Conservation (phyloP, 208 protist genomes). For the Leishmania aethiopica region DNA sequence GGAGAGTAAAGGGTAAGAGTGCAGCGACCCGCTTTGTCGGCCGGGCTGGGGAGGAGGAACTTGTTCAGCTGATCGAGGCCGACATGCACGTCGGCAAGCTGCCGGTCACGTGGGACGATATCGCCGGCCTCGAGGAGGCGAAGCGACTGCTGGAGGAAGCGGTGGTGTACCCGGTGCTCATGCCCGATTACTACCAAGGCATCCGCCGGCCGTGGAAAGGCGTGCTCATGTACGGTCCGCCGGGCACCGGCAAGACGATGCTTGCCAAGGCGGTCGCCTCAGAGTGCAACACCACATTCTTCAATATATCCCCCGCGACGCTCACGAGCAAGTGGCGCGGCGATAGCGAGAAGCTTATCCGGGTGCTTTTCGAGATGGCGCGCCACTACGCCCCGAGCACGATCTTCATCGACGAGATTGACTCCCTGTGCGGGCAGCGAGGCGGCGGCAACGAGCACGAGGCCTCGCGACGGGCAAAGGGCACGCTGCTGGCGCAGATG, state of each 20-base stretch:
- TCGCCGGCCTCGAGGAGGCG: slow-evolving; percentile 90
- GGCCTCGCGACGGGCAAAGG: slow-evolving; percentile 97
- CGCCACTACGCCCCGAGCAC: slow-evolving; percentile 89
- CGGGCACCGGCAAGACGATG: slow-evolving; percentile 95
- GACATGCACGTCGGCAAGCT: slow-evolving; percentile 83
- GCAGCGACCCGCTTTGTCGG: slow-evolving; percentile 53
- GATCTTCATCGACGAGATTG: slow-evolving; percentile 97
- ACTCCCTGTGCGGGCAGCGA: slow-evolving; percentile 92
- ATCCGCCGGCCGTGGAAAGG: slow-evolving; percentile 93
- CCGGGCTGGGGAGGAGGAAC: slow-evolving; percentile 79
- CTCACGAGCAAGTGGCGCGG: slow-evolving; percentile 95
- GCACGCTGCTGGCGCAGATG: slow-evolving; percentile 99
- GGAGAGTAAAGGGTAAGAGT: slow-evolving; percentile 15
- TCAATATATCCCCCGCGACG: slow-evolving; percentile 92
- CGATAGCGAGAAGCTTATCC: slow-evolving; percentile 95
- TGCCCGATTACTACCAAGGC: slow-evolving; percentile 93
- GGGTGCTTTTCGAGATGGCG: slow-evolving; percentile 94
- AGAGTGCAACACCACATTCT: slow-evolving; percentile 94
- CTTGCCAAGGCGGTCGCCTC: slow-evolving; percentile 93
- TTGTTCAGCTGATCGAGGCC: slow-evolving; percentile 81
- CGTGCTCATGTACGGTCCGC: slow-evolving; percentile 92
- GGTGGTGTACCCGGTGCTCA: slow-evolving; percentile 92
- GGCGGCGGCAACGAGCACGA: slow-evolving; percentile 87
- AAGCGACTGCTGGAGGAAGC: slow-evolving; percentile 93
- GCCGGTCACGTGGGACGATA: slow-evolving; percentile 84